phyloP scores from a whole-genome alignment of 2,329 filamentous ascomycete genomes.

The Colletotrichum orbiculare region DNA sequence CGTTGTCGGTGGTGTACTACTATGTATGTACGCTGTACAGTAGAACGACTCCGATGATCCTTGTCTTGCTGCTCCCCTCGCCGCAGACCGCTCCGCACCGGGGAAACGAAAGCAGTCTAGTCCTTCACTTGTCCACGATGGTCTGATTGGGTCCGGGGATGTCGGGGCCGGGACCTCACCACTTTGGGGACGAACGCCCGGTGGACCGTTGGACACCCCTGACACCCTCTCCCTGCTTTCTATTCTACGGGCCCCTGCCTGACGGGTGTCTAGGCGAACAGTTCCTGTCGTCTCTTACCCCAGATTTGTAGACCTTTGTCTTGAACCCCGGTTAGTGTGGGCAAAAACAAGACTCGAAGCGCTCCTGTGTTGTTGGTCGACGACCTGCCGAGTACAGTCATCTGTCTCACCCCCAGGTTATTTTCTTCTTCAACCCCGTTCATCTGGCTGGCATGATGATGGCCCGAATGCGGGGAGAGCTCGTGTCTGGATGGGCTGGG shows the following conservation, averaged over 20 bases:
- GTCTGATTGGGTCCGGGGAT: conserved; percentile 29
- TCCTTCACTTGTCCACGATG: conserved; percentile 2
- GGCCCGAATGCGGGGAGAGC: conserved; percentile 29
- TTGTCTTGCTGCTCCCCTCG: conserved; percentile 5
- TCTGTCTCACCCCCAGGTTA: conserved; percentile 11
- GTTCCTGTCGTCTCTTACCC: conserved; percentile 20
- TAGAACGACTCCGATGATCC: conserved; percentile 28
- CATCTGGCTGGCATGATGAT: conserved; percentile 9
- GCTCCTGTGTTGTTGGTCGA: conserved; percentile 20
- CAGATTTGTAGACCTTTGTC: conserved; percentile 10
- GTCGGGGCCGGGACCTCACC: conserved; percentile 29
- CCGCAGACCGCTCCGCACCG: conserved; percentile 21
- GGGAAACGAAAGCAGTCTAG: conserved; percentile 11
- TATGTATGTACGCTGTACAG: not conserved
- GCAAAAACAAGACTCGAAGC: conserved; percentile 10
- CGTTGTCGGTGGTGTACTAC: not conserved
- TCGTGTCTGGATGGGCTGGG: conserved; percentile 10
- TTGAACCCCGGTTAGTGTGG: conserved; percentile 16
- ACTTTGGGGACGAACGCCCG: not conserved
- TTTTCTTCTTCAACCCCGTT: not conserved
- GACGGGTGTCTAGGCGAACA: conserved; percentile 4
- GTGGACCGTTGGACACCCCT: conserved; percentile 23
- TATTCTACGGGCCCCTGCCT: conserved; percentile 8
- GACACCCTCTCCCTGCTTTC: conserved; percentile 1
- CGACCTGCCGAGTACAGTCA: not conserved